These are phyloP conservation scores for Pisolithus sp. DNA, from an alignment of 768 basidiomycete genomes.

Conservation along the genomic window DNA sequence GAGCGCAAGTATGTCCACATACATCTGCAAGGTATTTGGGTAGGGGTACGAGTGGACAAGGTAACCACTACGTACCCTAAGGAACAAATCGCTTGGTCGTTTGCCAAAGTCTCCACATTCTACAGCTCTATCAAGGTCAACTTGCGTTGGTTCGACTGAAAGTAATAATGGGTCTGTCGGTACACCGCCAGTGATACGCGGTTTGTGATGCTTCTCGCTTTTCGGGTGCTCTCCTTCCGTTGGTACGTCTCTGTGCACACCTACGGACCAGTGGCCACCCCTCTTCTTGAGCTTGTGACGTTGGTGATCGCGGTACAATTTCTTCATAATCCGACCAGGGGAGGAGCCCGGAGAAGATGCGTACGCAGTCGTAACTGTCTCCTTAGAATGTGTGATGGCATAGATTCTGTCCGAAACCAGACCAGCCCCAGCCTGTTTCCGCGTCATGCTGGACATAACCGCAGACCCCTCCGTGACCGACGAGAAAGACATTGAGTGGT, in stretches of 20 bases:
- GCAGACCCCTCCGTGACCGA: no score
- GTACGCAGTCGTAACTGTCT: conserved; percentile 39
- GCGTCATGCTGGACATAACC: background rate
- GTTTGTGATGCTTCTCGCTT: background rate
- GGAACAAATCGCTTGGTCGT: conserved; percentile 52
- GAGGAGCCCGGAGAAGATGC: conserved; percentile 30
- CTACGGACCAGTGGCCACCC: background rate
- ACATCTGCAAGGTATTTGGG: conserved; percentile 38
- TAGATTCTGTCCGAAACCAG: conserved; percentile 26
- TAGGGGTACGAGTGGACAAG: background rate
- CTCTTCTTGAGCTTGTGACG: conserved; percentile 13
- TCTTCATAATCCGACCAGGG: conserved; percentile 33
- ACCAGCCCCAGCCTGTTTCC: background rate
- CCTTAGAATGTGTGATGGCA: conserved; percentile 25
- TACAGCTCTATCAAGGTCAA: conserved; percentile 41
- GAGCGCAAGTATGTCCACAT: conserved; percentile 52
- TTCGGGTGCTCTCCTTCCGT: background rate
- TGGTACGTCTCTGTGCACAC: background rate
- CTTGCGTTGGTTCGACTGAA: conserved; percentile 23
- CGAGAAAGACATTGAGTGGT: background rate
- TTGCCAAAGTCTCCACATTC: conserved; percentile 47
- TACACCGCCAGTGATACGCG: no score
- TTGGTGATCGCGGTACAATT: conserved; percentile 32
- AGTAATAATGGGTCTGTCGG: background rate
- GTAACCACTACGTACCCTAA: conserved; percentile 39